phyloP scores from a whole-genome alignment of 306 rosid genomes.

The Quercus bicolor region DNA sequence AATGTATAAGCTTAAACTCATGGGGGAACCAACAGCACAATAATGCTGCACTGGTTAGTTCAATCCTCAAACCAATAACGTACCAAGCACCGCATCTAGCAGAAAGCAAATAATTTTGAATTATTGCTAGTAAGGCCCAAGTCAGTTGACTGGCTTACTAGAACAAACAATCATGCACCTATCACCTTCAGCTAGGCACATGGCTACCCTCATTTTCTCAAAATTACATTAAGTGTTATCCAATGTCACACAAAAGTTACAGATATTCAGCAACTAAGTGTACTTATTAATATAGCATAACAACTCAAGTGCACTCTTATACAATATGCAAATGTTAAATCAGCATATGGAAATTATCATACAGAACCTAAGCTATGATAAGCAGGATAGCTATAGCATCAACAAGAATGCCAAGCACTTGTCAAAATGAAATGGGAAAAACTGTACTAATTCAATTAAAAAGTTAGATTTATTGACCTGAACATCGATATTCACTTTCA shows the following conservation, averaged over 20 bases:
- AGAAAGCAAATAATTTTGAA: too few species aligned
- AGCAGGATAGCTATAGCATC: background rate
- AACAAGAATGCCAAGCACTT: background rate
- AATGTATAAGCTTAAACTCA: background rate
- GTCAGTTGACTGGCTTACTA: background rate
- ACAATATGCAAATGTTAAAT: background rate
- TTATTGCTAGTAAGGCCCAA: background rate
- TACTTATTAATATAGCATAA: background rate
- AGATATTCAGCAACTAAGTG: background rate
- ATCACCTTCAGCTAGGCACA: background rate
- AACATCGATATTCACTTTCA: conserved; percentile 47
- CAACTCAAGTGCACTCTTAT: background rate
- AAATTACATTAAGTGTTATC: background rate
- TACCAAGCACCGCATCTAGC: too few species aligned
- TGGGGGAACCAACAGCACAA: background rate
- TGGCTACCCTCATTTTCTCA: background rate
- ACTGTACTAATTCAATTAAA: background rate
- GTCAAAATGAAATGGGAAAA: background rate
- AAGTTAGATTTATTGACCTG: conserved; percentile 44
- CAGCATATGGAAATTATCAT: background rate
- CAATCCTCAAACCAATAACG: background rate
- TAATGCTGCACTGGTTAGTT: background rate
- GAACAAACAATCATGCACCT: background rate
- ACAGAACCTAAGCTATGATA: background rate
- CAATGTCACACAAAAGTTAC: background rate